These are phyloP conservation scores for Malus sylvestris DNA, from an alignment of 306 rosid genomes.

Conservation along the genomic window DNA sequence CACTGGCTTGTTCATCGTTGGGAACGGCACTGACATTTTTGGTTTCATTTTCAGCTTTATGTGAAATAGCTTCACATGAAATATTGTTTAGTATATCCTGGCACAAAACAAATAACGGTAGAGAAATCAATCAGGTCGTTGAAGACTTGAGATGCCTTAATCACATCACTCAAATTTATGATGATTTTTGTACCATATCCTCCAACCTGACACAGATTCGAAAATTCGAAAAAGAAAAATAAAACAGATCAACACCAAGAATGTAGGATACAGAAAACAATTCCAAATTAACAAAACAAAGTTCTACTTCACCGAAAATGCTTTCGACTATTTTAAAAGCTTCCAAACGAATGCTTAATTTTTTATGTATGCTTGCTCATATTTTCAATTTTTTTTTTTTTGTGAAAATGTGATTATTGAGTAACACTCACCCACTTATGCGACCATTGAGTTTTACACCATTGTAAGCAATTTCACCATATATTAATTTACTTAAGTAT, in stretches of 20 bases:
- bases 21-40: slow-evolving; percentile 4
- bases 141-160: slow-evolving; percentile 3
- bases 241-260: slow-evolving; percentile 9
- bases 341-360: too few relatives aligned
- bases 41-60: slow-evolving; percentile 36
- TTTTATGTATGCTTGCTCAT: too few relatives aligned
- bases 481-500: too few relatives aligned
- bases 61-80: too few relatives aligned
- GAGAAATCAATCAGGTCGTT: slow-evolving; percentile 13
- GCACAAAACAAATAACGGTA: slow-evolving; percentile 23
- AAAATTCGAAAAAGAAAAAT: not conserved
- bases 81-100: slow-evolving; percentile 41
- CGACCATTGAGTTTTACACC: too few relatives aligned
- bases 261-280: slow-evolving; percentile 5
- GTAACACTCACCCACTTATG: too few relatives aligned
- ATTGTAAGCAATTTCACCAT: too few relatives aligned
- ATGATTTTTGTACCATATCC: slow-evolving; percentile 19
- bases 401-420: too few relatives aligned
- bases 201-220: slow-evolving; percentile 31
- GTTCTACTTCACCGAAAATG: not conserved
- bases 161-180: not conserved
- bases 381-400: too few relatives aligned
- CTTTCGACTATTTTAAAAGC: too few relatives aligned
- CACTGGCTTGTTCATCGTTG: slow-evolving; percentile 18
- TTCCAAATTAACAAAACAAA: slow-evolving; percentile 6